Evolutionary conservation across 1,284 basidiomycete genomes (phyloP).

Genomic region (Cutaneotrichosporon daszewskae): DNA sequence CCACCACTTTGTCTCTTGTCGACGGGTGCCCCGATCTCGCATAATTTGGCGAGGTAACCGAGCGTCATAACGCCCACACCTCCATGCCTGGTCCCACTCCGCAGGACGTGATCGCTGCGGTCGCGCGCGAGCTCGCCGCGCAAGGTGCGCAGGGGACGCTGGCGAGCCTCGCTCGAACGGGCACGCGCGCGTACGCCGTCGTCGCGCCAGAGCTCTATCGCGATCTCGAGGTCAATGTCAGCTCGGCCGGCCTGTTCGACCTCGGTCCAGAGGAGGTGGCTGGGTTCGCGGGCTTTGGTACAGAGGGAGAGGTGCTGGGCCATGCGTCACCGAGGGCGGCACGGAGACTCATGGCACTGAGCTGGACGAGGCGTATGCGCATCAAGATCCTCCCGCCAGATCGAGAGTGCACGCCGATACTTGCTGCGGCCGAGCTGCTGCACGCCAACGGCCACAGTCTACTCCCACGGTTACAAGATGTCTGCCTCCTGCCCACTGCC

Average conservation of each 20-base stretch:
- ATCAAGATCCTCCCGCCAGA: slow-evolving; percentile 4
- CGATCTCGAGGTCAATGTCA: slow-evolving; percentile 7
- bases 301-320: not conserved
- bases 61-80: not conserved
- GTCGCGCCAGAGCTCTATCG: slow-evolving; percentile 20
- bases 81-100: not conserved
- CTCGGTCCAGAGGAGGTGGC: not conserved
- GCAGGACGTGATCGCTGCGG: not conserved
- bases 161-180: not conserved
- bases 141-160: not conserved
- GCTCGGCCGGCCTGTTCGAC: slow-evolving; percentile 1
- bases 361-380: not conserved
- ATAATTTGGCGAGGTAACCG: not conserved
- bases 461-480: slow-evolving; percentile 18
- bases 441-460: not conserved
- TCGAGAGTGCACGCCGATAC: not conserved
- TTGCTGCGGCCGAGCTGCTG: not conserved
- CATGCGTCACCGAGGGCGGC: not conserved
- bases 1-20: too few relatives aligned
- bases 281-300: slow-evolving; percentile 1
- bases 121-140: not conserved
- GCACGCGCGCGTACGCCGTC: slow-evolving; percentile 12
- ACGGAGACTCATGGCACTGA: not conserved
- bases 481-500: slow-evolving; percentile 20
- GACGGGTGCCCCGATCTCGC: too few relatives aligned